A percentile compares a stretch with the other conserved stretches of the same genome.
phyloP scores from a whole-genome alignment of 345 rosid genomes.

The Rhizophora apiculata region DNA sequence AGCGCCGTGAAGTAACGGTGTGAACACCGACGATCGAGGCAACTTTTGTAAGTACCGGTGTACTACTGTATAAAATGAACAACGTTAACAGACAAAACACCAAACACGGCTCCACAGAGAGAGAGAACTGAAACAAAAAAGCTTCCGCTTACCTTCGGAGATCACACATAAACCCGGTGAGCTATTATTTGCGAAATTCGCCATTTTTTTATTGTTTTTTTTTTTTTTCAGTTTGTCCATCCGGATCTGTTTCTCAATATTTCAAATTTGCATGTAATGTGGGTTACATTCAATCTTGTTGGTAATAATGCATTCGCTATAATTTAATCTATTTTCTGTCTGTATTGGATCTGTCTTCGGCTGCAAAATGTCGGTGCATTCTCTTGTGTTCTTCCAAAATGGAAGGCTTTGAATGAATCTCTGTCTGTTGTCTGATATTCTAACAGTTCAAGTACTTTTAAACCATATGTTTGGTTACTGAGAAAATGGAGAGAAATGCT shows the following conservation, averaged over 20 bases:
- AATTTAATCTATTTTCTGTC: slow-evolving; percentile 15
- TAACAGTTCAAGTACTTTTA: neutral
- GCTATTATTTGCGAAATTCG: slow-evolving; percentile 19
- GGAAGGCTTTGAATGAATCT: slow-evolving; percentile 1
- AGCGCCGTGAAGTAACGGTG: slow-evolving; percentile 52
- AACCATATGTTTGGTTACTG: slow-evolving; percentile 4
- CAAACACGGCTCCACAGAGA: slow-evolving; percentile 3
- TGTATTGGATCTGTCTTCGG: slow-evolving; percentile 11
- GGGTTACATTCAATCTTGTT: neutral
- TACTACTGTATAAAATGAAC: slow-evolving; percentile 20
- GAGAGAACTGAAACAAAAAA: neutral
- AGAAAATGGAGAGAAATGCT: slow-evolving; percentile 16
- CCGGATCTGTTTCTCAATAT: slow-evolving; percentile 14
- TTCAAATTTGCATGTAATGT: slow-evolving; percentile 27
- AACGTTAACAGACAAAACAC: slow-evolving; percentile 34
- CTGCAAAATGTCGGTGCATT: neutral
- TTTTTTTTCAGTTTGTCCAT: slow-evolving; percentile 1
- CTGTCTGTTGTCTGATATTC: neutral
- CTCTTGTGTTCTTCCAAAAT: neutral
- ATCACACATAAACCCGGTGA: slow-evolving; percentile 51
- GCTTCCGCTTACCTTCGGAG: slow-evolving; percentile 22
- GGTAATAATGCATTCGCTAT: neutral
- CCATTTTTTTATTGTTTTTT: neutral
- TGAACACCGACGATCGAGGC: slow-evolving; percentile 46
- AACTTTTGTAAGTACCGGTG: slow-evolving; percentile 5